phyloP scores from a whole-genome alignment of 805 yeast genomes.

The Yamadazyma takamatsuzukensis region DNA sequence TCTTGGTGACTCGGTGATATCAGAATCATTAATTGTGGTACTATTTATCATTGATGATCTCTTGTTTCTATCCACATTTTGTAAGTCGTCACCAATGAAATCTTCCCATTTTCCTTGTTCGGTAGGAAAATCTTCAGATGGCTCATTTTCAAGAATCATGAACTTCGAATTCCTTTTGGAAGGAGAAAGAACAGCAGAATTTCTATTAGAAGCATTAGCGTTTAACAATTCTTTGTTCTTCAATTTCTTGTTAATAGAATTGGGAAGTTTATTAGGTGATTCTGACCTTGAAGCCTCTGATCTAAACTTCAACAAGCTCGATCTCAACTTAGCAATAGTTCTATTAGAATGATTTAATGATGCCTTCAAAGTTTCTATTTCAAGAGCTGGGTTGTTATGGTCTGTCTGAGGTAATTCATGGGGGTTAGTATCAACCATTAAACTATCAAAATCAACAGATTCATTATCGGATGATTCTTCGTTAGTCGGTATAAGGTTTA shows the following conservation, averaged over 20 bases:
- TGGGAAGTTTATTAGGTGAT: conserved; percentile 5
- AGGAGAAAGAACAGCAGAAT: conserved; percentile 26
- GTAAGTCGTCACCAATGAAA: conserved; percentile 28
- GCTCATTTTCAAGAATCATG: conserved; percentile 20
- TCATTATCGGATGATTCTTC: conserved; percentile 22
- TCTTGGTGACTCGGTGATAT: conserved; percentile 11
- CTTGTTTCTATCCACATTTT: conserved; percentile 21
- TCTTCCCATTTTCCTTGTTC: conserved; percentile 37
- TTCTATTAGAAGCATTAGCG: conserved; percentile 16
- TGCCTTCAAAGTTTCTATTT: conserved; percentile 61
- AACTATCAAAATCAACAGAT: conserved; percentile 30
- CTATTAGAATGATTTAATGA: conserved; percentile 64
- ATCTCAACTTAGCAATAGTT: conserved; percentile 58
- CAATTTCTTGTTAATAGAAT: conserved; percentile 9
- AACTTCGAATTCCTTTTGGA: conserved; percentile 33
- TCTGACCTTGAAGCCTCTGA: conserved; percentile 20
- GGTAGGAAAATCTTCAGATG: conserved; percentile 10
- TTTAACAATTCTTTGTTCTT: conserved; percentile 10
- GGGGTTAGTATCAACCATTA: conserved; percentile 26
- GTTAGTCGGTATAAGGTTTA: neutral
- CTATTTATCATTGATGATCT: conserved; percentile 14
- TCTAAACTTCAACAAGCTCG: conserved; percentile 43
- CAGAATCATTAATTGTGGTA: conserved; percentile 12
- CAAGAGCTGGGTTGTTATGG: conserved; percentile 45
- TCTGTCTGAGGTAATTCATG: conserved; percentile 24